A percentile compares a stretch with the other conserved stretches of the same genome.
Evolutionary conservation across 169 alveolate genomes (phyloP).

Genomic region (Prorocentrum cordatum): DNA sequence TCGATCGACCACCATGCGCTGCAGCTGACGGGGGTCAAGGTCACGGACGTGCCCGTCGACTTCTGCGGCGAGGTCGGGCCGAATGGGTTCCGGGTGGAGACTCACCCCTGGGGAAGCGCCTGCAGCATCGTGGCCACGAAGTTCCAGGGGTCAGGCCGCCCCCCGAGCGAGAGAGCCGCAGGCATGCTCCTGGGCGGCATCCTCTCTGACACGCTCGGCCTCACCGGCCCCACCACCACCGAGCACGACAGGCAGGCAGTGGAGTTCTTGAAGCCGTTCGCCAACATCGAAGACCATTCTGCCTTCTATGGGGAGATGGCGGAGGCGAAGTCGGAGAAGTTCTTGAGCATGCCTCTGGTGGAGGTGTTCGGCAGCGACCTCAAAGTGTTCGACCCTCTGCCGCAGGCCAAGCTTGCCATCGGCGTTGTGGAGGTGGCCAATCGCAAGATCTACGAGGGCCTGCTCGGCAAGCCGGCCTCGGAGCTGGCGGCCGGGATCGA

Average conservation of each 20-base stretch:
- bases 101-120: no score
- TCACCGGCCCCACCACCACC: background rate
- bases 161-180: background rate
- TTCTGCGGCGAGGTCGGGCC: no score
- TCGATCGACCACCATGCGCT: no score
- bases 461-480: background rate
- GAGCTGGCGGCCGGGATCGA: no score
- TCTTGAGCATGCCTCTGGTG: background rate
- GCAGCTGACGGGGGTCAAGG: no score
- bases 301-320: background rate
- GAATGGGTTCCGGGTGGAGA: no score
- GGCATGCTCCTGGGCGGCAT: background rate
- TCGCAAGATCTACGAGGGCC: background rate
- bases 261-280: background rate
- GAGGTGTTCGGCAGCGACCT: background rate
- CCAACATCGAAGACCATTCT: background rate
- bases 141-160: no score
- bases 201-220: background rate
- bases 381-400: background rate
- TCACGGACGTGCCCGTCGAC: no score
- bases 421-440: background rate
- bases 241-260: background rate
- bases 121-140: no score
- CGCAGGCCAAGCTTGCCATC: background rate
- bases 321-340: background rate